Evolutionary conservation across 75 land plant species (phyloP), one percentile per base, ranked within the genome.

Genomic region (Chamaecyparis obtusa): DNA sequence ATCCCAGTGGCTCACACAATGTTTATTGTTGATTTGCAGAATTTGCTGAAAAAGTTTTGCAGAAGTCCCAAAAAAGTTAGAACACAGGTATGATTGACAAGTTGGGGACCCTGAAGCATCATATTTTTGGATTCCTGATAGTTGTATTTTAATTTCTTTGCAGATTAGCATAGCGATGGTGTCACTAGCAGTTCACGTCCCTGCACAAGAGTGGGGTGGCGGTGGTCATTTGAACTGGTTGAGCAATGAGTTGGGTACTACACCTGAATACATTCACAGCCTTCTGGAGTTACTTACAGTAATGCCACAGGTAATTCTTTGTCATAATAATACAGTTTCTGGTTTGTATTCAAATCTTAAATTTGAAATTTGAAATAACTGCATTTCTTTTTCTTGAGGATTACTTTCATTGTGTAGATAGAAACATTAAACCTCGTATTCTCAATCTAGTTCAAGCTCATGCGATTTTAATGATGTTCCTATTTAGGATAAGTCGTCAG

Each of bases 131-230:
- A 37, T 81, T 44, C 15, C 83, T 81, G 49, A 11, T 46, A 21
- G 21, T n/a, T 41, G 8, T 44, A 21, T 44, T 46, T 46, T 44
- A 46, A 81, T 81, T 30, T 81, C 33, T 27, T 13, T 46, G 51
- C 92, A 97, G 99, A 94, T 97, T 86, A 91, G 99, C 88, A 91
- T 97, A 85, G 99, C 95, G 83, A 90, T 97, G 86, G 96, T 96
- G 83, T 94, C 98, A 8, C 90, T 96, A 90, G 96, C 97, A 71
- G 95, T 97, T 39, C 95, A 97, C 90, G 94, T 96, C 75, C 85
- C 99, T 77, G 90, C 93, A 36, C 96, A 95, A 90, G 96, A 96
- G 37, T 98, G 99, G 99, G 99, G 99, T 72, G 92, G 90, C 87
- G 96, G 99, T 76, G 96, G 99, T 76, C 93, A 95, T 60, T 64